Conservation (phyloP, 163 green algal species). For the Trebouxiophyceae sp. region DNA sequence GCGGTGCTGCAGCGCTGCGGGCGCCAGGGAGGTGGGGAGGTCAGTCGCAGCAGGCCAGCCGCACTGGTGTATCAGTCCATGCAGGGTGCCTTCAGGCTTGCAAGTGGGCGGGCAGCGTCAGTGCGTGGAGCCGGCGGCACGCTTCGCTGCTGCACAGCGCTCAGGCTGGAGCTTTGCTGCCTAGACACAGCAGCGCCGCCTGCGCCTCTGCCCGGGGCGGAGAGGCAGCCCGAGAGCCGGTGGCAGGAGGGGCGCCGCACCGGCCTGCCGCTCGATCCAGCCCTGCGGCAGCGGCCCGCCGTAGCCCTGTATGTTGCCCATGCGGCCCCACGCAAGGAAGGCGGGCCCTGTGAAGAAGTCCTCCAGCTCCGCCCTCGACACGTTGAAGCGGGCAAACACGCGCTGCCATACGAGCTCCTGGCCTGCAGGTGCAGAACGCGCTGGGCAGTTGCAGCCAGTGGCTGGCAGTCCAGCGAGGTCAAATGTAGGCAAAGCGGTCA, state of each 20-base stretch:
- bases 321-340: conserved; percentile 42
- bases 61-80: too few relatives aligned
- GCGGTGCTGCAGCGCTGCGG: conserved; percentile 20
- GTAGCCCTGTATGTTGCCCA: conserved; percentile 39
- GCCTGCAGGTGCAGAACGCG: too few relatives aligned
- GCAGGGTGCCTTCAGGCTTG: too few relatives aligned
- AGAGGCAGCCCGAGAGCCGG: neutral
- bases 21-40: too few relatives aligned
- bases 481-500: neutral
- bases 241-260: too few relatives aligned
- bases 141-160: too few relatives aligned
- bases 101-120: too few relatives aligned
- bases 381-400: conserved; percentile 2
- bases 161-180: too few relatives aligned
- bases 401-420: conserved; percentile 19
- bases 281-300: conserved; percentile 24
- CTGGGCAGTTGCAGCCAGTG: neutral
- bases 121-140: too few relatives aligned
- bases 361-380: conserved; percentile 18
- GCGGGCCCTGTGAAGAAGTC: conserved; percentile 36
- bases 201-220: too few relatives aligned
- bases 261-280: conserved; percentile 31
- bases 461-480: neutral
- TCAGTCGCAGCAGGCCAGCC: too few relatives aligned
- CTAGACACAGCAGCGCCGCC: too few relatives aligned